A percentile compares a stretch with the other conserved stretches of the same genome.
Conservation (phyloP, 352 stramenopile genomes). For the Phytopythium vexans region DNA sequence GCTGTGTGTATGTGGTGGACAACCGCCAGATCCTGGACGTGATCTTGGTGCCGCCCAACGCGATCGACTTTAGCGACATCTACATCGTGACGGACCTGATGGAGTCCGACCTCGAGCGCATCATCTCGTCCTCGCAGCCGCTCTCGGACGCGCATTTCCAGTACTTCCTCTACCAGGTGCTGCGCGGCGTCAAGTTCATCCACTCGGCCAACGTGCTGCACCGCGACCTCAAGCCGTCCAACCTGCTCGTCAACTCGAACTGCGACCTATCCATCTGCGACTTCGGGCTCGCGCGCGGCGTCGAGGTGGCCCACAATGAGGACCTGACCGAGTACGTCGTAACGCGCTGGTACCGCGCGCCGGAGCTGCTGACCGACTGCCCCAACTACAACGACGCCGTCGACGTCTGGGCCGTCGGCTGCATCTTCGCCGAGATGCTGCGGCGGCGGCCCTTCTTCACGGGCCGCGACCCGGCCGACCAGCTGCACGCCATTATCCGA, state of each 20-base stretch:
- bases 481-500: conserved; percentile 84
- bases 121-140: conserved; percentile 87
- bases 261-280: conserved; percentile 90
- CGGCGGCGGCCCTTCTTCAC: conserved; percentile 92
- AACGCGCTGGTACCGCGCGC: conserved; percentile 93
- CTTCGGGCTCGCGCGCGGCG: conserved; percentile 90
- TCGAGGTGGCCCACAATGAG: conserved; percentile 82
- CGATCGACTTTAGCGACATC: conserved; percentile 87
- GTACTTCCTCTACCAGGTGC: conserved; percentile 90
- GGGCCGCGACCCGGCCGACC: conserved; percentile 74
- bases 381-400: conserved; percentile 96
- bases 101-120: conserved; percentile 90
- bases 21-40: conserved; percentile 70
- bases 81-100: conserved; percentile 92
- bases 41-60: conserved; percentile 75
- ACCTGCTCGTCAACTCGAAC: conserved; percentile 89
- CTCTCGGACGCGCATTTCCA: conserved; percentile 87
- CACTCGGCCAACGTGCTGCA: conserved; percentile 95
- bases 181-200: conserved; percentile 97
- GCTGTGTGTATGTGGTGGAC: too few relatives aligned
- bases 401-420: conserved; percentile 96
- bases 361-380: conserved; percentile 92
- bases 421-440: conserved; percentile 99
- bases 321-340: conserved; percentile 90
- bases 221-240: conserved; percentile 87